Evolutionary conservation across 2,329 filamentous ascomycete genomes (phyloP).

Genomic region (Aspergillus brasiliensis): DNA sequence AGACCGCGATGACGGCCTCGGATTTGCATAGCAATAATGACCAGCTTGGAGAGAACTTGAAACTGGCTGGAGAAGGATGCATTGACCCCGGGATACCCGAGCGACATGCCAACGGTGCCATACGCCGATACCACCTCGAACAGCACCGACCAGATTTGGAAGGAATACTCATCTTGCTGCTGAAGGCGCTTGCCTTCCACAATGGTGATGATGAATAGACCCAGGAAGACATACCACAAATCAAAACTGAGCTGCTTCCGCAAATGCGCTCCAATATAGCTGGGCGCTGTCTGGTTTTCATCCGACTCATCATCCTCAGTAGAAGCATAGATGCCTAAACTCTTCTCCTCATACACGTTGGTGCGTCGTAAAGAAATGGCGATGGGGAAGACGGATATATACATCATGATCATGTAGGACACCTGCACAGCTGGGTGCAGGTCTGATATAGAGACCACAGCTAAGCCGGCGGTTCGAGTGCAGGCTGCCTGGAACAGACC

Average conservation of each 20-base stretch:
- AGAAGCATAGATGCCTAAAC: conserved; percentile 71
- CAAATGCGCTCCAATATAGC: conserved; percentile 88
- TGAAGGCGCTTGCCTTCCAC: conserved; percentile 75
- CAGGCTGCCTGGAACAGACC: conserved; percentile 87
- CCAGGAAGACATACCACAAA: conserved; percentile 93
- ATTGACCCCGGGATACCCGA: conserved; percentile 77
- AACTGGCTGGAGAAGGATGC: conserved; percentile 84
- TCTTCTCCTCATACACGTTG: conserved; percentile 89
- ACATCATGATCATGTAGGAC: conserved; percentile 99
- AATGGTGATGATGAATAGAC: conserved; percentile 89
- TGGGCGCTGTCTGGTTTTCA: conserved; percentile 63
- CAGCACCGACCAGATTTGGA: conserved; percentile 69
- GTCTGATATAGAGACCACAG: conserved; percentile 71
- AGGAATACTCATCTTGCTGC: conserved; percentile 58
- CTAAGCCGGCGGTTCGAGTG: conserved; percentile 87
- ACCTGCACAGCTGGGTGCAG: conserved; percentile 90
- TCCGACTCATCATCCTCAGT: conserved; percentile 55
- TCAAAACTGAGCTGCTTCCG: conserved; percentile 94
- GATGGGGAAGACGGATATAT: conserved; percentile 94
- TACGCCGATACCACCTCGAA: conserved; percentile 91
- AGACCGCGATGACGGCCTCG: conserved; percentile 66
- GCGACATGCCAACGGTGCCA: conserved; percentile 87
- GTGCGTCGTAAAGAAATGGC: conserved; percentile 91
- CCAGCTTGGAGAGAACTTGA: conserved; percentile 65
- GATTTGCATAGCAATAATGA: conserved; percentile 68